A percentile compares a stretch with the other conserved stretches of the same genome.
phyloP scores from a whole-genome alignment of 352 stramenopile species.

The Phytopythium aichiense region DNA sequence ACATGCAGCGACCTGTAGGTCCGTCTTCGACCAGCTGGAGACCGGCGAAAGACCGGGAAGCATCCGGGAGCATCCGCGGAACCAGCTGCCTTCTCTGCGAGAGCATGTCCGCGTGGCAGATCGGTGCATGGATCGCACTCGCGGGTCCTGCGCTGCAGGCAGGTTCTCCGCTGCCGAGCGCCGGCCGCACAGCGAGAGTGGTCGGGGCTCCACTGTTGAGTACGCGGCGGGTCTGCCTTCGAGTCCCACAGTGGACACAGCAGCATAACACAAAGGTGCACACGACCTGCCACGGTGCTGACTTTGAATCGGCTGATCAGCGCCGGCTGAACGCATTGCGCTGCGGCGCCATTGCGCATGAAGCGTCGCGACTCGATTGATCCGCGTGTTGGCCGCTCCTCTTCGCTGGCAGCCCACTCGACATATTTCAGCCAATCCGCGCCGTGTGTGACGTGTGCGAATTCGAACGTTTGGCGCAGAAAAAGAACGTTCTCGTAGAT shows the following conservation, averaged over 20 bases:
- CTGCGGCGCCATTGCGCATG: no score
- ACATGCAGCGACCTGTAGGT: background rate
- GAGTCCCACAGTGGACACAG: background rate
- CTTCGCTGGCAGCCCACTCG: background rate
- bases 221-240: background rate
- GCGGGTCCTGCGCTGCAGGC: no score
- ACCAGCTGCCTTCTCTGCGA: background rate
- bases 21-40: background rate
- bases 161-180: no score
- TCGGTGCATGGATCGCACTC: no score
- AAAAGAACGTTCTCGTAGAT: background rate
- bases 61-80: background rate
- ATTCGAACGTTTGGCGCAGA: background rate
- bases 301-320: no score
- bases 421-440: background rate
- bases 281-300: no score
- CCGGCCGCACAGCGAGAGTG: background rate
- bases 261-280: background rate
- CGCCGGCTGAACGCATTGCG: no score
- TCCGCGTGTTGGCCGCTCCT: background rate
- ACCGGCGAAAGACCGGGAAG: background rate
- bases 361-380: background rate
- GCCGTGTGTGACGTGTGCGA: background rate
- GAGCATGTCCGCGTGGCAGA: no score
- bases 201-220: background rate